phyloP scores from a whole-genome alignment of 768 basidiomycete genomes.

The Termitomyces sp. region DNA sequence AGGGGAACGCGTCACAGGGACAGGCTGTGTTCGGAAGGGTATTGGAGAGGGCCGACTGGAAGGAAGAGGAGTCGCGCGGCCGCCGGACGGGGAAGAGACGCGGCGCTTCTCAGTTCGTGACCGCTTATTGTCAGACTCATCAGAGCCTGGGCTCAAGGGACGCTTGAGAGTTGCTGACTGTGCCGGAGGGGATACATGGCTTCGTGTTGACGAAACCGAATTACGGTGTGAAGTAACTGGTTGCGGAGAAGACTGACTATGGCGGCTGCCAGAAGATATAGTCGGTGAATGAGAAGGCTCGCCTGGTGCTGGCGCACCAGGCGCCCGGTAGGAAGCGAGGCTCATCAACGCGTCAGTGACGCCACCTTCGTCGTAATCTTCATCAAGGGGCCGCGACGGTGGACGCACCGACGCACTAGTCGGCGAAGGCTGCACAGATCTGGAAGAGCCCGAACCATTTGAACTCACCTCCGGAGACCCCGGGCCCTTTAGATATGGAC shows the following conservation, averaged over 20 bases:
- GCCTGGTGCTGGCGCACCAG: conserved; percentile 23
- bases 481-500: conserved; percentile 33
- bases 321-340: conserved; percentile 42
- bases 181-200: conserved; percentile 57
- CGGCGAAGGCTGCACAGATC: conserved; percentile 70
- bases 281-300: conserved; percentile 50
- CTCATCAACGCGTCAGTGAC: conserved; percentile 74
- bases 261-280: conserved; percentile 51
- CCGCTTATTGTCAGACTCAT: conserved; percentile 58
- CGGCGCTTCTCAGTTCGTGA: conserved; percentile 58
- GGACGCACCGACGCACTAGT: conserved; percentile 54
- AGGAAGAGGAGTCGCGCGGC: conserved; percentile 49
- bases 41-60: conserved; percentile 65
- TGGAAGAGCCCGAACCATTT: conserved; percentile 54
- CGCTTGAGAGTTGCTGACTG: conserved; percentile 51
- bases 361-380: conserved; percentile 88
- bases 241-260: conserved; percentile 42
- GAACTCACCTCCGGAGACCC: conserved; percentile 63
- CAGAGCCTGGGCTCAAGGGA: conserved; percentile 60
- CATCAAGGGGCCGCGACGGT: conserved; percentile 71
- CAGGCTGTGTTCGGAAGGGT: conserved; percentile 63
- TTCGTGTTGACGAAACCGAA: conserved; percentile 61
- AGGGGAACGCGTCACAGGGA: conserved; percentile 55
- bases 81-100: conserved; percentile 42
- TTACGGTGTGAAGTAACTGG: conserved; percentile 53